Percentiles rank a stretch among this genome's conserved stretches.
Conservation (phyloP, 192 early-diverging fungal genomes). For the Mortierella claussenii region DNA sequence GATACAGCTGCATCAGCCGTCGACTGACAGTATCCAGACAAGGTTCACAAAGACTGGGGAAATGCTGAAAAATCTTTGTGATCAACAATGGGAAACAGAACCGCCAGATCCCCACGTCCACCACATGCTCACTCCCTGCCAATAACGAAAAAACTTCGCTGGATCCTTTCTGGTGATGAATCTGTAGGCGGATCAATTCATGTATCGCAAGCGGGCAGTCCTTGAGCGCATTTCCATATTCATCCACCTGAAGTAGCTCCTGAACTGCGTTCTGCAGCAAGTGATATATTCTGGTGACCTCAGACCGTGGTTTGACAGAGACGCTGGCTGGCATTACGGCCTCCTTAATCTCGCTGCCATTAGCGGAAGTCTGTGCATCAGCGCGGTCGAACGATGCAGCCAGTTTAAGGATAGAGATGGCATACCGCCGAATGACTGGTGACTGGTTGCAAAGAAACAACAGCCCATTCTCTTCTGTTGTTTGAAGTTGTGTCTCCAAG, state of each 20-base stretch:
- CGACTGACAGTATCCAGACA: slow-evolving; percentile 67
- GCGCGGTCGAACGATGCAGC: slow-evolving; percentile 62
- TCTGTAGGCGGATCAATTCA: slow-evolving; percentile 56
- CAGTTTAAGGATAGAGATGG: slow-evolving; percentile 67
- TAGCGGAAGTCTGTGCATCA: slow-evolving; percentile 3
- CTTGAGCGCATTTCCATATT: slow-evolving; percentile 55
- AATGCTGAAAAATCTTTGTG: slow-evolving; percentile 68
- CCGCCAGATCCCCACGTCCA: slow-evolving; percentile 75
- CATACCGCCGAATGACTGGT: slow-evolving; percentile 66
- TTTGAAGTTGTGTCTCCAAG: slow-evolving; percentile 65
- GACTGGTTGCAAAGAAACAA: slow-evolving; percentile 73
- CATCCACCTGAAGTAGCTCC: slow-evolving; percentile 63
- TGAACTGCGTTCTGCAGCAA: slow-evolving; percentile 51
- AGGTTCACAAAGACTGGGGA: slow-evolving; percentile 56
- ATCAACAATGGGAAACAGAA: slow-evolving; percentile 73
- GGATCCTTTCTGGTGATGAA: slow-evolving; percentile 62
- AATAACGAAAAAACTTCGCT: slow-evolving; percentile 67
- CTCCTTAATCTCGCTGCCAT: slow-evolving; percentile 28
- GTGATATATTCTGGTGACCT: slow-evolving; percentile 30
- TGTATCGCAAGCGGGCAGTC: slow-evolving; percentile 54
- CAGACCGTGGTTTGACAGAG: slow-evolving; percentile 29
- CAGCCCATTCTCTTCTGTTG: slow-evolving; percentile 80
- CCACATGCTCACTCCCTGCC: slow-evolving; percentile 64
- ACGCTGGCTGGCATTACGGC: slow-evolving; percentile 25
- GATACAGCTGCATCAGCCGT: slow-evolving; percentile 72